Percentiles rank a stretch among this genome's conserved stretches.
These are phyloP conservation scores for Dioscorea zingiberensis DNA, from an alignment of 106 monocot species.

Conservation along the genomic window DNA sequence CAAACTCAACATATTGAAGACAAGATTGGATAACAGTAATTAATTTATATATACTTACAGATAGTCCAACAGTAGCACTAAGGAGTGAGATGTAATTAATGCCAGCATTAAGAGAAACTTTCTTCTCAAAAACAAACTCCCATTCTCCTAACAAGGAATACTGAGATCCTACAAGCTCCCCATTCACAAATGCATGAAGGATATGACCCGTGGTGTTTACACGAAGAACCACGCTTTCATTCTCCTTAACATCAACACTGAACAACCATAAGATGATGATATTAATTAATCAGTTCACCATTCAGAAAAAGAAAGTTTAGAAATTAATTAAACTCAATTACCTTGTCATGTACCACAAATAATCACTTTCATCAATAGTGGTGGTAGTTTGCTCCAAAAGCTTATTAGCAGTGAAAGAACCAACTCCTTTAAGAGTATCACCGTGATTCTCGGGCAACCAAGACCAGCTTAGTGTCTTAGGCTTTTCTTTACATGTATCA, in stretches of 20 bases:
- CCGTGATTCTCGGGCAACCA: background rate
- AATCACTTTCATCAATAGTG: background rate
- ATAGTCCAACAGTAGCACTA: slow-evolving; percentile 75
- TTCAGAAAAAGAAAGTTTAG: no score
- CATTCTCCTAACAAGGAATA: slow-evolving; percentile 34
- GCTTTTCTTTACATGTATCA: background rate
- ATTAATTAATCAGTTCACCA: no score
- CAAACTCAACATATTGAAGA: background rate
- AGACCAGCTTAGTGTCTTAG: background rate
- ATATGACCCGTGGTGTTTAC: slow-evolving; percentile 2
- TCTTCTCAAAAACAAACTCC: slow-evolving; percentile 30
- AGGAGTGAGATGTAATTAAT: slow-evolving; percentile 57
- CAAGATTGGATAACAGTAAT: background rate
- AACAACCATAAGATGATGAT: no score
- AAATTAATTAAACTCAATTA: background rate
- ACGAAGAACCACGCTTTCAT: background rate
- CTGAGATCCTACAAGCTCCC: slow-evolving; percentile 20
- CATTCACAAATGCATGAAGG: slow-evolving; percentile 8
- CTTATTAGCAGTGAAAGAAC: background rate
- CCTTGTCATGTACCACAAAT: background rate
- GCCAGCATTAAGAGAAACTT: slow-evolving; percentile 20
- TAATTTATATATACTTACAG: slow-evolving; percentile 22
- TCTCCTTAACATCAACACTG: slow-evolving; percentile 1
- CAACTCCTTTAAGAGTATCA: background rate
- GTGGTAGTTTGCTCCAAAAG: background rate